Evolutionary conservation across 371 early-diverging fungal genomes (phyloP), one percentile per base, ranked within the genome.

Genomic region (Rhizopus microsporus): DNA sequence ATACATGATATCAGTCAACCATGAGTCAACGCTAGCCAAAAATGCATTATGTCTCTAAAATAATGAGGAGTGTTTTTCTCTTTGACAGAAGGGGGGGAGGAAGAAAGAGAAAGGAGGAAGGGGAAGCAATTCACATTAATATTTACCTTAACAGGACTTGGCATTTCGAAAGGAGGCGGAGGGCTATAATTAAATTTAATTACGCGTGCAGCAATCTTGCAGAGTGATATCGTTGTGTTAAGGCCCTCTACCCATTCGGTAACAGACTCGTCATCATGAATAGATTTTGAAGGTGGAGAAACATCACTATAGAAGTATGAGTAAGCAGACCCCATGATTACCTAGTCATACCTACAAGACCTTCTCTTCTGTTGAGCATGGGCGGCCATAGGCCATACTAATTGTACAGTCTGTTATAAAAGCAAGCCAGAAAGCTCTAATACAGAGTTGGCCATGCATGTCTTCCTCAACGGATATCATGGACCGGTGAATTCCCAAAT

Each of bases 301-400:
- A 69, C 65, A 49, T 63, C 65, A 51, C 74, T 73, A 43, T 16
- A 31, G 45, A 38, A 5, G 61, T 46, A 15, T 46, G 17, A 46
- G 29, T 8, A 7, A 29, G 3, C 6, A 10, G 6, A 13, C 0
- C 6, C n/a, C 10, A 42, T 46, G 7, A 1, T 46, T 46, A 6
- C 8, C 7, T n/a, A 40, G 32, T 13, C 39, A 38, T 7, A 60
- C 69, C 64, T 67, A 74, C 78, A 76, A 62, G 33, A 77, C 77
- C 55, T 75, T 74, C 56, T 80, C 80, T 34, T 80, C 75, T 15
- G 72, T 71, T 9, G 59, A 52, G 45, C 68, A 66, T 17, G 80
- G 77, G 16, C 77, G 63, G 3, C 77, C 80, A 47, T 66, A 73
- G 4, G 60, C 59, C 59, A 76, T 59, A 44, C 73, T 71, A 49